A percentile compares a stretch with the other conserved stretches of the same genome.
Conservation (phyloP, 1,284 basidiomycete genomes). For the Cystobasidiaceae sp. region DNA sequence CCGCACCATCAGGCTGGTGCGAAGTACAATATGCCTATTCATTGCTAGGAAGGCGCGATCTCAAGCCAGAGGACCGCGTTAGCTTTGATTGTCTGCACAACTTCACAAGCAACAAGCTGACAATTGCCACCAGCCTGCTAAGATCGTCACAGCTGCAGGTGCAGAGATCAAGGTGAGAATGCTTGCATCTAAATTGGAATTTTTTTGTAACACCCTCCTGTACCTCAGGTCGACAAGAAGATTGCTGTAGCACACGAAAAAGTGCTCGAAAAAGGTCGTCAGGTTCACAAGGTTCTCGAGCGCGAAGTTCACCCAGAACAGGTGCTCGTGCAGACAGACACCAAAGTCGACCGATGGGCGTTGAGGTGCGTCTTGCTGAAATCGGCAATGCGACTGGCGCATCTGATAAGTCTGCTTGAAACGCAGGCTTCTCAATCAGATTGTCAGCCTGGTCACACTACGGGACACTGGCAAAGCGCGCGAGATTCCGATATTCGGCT, state of each 20-base stretch:
- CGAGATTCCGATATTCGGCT: constrained; percentile 37
- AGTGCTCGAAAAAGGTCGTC: constrained; percentile 34
- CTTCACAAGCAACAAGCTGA: not conserved
- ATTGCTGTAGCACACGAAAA: constrained; percentile 35
- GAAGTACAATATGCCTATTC: constrained; percentile 30
- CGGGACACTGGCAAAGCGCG: constrained; percentile 34
- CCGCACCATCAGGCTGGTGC: constrained; percentile 26
- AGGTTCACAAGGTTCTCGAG: constrained; percentile 37
- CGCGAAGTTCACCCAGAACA: constrained; percentile 35
- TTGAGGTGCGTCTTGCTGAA: constrained; percentile 9
- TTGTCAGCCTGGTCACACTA: constrained; percentile 35
- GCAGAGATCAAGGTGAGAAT: constrained; percentile 22
- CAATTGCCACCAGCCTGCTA: constrained; percentile 7
- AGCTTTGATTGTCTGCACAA: not conserved
- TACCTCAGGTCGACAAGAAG: constrained; percentile 30
- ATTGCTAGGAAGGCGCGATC: constrained; percentile 16
- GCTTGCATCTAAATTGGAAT: not conserved
- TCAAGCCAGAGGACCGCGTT: constrained; percentile 24
- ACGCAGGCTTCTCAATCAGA: constrained; percentile 37
- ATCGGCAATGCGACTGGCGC: not conserved
- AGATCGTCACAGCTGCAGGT: constrained; percentile 21
- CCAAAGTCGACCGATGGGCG: constrained; percentile 37
- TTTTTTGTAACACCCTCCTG: not conserved
- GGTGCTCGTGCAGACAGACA: constrained; percentile 33
- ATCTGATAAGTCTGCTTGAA: not conserved